Evolutionary conservation across 1,284 basidiomycete species (phyloP).

Genomic region (Rhizopogon hawkerae): DNA sequence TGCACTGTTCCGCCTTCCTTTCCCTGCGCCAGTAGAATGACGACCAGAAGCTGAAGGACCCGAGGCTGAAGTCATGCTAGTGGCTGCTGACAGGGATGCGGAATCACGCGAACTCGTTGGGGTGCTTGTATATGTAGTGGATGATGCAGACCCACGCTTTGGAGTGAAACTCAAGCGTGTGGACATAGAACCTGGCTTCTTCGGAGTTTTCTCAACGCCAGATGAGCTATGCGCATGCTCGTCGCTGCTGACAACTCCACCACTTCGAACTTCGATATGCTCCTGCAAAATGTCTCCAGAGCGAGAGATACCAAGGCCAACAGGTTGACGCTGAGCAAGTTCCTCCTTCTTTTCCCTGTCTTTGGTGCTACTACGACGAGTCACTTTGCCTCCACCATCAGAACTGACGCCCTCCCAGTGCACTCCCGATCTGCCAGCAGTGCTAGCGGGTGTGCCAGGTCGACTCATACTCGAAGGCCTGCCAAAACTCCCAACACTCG

Average conservation of each 20-base stretch:
- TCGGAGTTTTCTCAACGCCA: conserved; percentile 53
- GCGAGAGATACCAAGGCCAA: conserved; percentile 29
- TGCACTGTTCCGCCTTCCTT: conserved; percentile 66
- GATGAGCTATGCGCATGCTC: conserved; percentile 37
- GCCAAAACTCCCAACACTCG: conserved; percentile 59
- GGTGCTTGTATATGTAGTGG: conserved; percentile 74
- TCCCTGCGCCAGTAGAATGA: conserved; percentile 46
- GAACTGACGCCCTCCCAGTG: conserved; percentile 61
- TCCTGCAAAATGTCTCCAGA: conserved; percentile 30
- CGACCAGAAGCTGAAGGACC: conserved; percentile 58
- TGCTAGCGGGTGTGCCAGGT: conserved; percentile 60
- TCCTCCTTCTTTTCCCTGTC: conserved; percentile 38
- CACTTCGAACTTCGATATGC: conserved; percentile 30
- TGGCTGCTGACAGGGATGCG: conserved; percentile 64
- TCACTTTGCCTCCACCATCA: conserved; percentile 41
- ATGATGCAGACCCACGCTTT: conserved; percentile 84
- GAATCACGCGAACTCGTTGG: conserved; percentile 78
- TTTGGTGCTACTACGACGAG: conserved; percentile 42
- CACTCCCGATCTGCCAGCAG: conserved; percentile 37
- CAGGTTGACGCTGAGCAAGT: conserved; percentile 24
- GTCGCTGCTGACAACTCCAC: conserved; percentile 39
- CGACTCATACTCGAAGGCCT: conserved; percentile 59
- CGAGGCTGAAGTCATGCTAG: conserved; percentile 70
- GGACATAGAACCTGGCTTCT: conserved; percentile 47
- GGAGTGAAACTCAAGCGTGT: conserved; percentile 64